Evolutionary conservation across 2,329 filamentous ascomycete species (phyloP).

Genomic region (Diaporthe eres): DNA sequence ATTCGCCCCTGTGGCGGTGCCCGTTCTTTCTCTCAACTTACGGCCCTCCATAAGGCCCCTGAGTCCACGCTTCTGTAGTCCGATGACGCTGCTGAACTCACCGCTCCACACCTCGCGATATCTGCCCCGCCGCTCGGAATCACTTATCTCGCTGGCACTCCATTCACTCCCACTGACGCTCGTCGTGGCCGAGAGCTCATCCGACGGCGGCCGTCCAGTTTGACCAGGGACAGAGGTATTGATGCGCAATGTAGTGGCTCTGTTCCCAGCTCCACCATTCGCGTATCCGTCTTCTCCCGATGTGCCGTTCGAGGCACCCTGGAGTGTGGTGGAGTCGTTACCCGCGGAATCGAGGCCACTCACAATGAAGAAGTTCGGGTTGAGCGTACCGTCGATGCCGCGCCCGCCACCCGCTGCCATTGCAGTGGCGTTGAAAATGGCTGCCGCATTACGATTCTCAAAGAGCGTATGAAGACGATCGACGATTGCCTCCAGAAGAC

Average conservation of each 20-base stretch:
- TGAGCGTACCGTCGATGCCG: conserved; percentile 78
- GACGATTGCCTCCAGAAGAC: conserved; percentile 91
- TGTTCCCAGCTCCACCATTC: conserved; percentile 50
- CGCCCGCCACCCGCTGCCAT: conserved; percentile 97
- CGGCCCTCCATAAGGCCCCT: conserved; percentile 95
- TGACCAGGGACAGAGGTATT: conserved; percentile 59
- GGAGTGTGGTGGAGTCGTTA: background rate
- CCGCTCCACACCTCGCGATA: conserved; percentile 81
- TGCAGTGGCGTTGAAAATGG: conserved; percentile 97
- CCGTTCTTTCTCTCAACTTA: conserved; percentile 81
- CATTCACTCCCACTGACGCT: conserved; percentile 69
- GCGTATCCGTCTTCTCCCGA: conserved; percentile 51
- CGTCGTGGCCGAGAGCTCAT: conserved; percentile 64
- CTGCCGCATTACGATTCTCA: conserved; percentile 93
- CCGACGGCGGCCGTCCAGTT: conserved; percentile 57
- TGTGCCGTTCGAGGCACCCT: conserved; percentile 49
- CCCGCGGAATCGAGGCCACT: conserved; percentile 56
- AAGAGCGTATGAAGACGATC: conserved; percentile 90
- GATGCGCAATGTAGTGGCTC: conserved; percentile 61
- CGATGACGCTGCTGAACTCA: conserved; percentile 90
- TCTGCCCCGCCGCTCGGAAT: conserved; percentile 60
- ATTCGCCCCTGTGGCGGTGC: conserved; percentile 53
- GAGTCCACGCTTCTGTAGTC: conserved; percentile 92
- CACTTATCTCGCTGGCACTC: conserved; percentile 66
- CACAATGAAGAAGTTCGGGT: conserved; percentile 74